phyloP scores from a whole-genome alignment of 306 rosid genomes.

The Vigna mungo region DNA sequence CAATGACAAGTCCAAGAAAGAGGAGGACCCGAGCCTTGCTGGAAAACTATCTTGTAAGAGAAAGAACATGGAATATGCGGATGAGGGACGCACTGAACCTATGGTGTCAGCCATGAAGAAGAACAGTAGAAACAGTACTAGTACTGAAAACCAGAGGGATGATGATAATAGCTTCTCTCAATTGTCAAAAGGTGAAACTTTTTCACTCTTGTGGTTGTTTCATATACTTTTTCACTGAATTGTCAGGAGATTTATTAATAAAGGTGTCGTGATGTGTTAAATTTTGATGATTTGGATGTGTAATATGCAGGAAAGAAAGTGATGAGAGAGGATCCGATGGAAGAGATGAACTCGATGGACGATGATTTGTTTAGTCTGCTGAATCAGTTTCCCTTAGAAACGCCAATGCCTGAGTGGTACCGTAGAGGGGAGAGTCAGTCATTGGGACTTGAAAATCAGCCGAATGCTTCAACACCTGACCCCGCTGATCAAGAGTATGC shows the following conservation, averaged over 20 bases:
- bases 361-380: slow-evolving; percentile 80
- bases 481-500: slow-evolving; percentile 30
- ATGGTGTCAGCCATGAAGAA: slow-evolving; percentile 50
- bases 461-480: slow-evolving; percentile 3
- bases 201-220: slow-evolving; percentile 1
- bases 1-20: slow-evolving; percentile 45
- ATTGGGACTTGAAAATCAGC: slow-evolving; percentile 39
- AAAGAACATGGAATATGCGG: slow-evolving; percentile 47
- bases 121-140: slow-evolving; percentile 23
- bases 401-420: slow-evolving; percentile 70
- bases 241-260: too few relatives aligned
- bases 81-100: slow-evolving; percentile 40
- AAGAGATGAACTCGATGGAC: slow-evolving; percentile 59
- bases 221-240: background rate
- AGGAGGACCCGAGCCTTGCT: slow-evolving; percentile 35
- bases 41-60: slow-evolving; percentile 42
- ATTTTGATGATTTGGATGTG: background rate
- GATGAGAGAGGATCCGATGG: slow-evolving; percentile 50
- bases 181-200: slow-evolving; percentile 55
- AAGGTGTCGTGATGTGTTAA: too few relatives aligned
- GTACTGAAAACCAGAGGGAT: slow-evolving; percentile 50
- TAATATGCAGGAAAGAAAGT: slow-evolving; percentile 51
- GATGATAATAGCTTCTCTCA: slow-evolving; percentile 50
- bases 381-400: slow-evolving; percentile 53
- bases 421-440: slow-evolving; percentile 42